These are phyloP conservation scores for Aspergillus amoenus DNA, from an alignment of 2,329 filamentous ascomycete species.

Conservation along the genomic window DNA sequence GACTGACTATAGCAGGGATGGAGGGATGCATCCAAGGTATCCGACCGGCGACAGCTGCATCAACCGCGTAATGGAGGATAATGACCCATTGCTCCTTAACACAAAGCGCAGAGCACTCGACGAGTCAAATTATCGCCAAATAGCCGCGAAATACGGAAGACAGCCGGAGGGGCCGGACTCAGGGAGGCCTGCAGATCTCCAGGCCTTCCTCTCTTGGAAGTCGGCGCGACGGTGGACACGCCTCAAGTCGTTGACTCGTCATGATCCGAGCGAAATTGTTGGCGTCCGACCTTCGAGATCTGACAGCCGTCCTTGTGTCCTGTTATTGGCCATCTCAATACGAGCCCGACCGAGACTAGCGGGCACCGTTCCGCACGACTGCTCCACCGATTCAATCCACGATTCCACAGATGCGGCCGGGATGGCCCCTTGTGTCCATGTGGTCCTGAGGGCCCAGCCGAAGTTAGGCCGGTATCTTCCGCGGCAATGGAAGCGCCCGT, in stretches of 20 bases:
- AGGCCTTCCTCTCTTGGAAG: background rate
- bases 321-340: background rate
- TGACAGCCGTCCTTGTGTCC: background rate
- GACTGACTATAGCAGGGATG: too few species aligned
- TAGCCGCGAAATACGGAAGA: background rate
- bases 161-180: background rate
- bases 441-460: background rate
- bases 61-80: too few species aligned
- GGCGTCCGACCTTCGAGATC: background rate
- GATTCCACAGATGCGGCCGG: background rate
- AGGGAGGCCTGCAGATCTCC: slow-evolving; percentile 1
- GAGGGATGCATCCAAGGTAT: too few species aligned
- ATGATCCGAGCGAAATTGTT: too few species aligned
- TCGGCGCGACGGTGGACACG: too few species aligned
- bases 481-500: background rate
- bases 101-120: too few species aligned
- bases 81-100: too few species aligned
- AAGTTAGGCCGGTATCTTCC: background rate
- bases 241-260: too few species aligned
- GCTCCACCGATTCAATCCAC: background rate
- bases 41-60: too few species aligned
- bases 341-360: background rate
- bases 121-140: too few species aligned
- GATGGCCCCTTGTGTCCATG: background rate
- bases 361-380: background rate